phyloP scores from a whole-genome alignment of 139 green algal genomes.

The Pleodorina starrii region DNA sequence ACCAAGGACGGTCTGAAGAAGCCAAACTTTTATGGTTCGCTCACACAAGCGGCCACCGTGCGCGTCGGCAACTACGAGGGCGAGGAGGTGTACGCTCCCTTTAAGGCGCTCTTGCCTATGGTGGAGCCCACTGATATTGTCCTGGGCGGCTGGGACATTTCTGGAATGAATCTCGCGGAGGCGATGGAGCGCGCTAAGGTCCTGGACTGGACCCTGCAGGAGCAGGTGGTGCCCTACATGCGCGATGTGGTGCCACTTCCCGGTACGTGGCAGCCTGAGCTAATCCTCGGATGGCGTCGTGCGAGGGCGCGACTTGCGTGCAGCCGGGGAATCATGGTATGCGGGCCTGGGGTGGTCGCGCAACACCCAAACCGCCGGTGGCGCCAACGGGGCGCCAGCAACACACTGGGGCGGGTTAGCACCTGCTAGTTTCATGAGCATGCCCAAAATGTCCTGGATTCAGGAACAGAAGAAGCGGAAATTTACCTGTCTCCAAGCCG shows the following conservation, averaged over 20 bases:
- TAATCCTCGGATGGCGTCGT: too few relatives aligned
- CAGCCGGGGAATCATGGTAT: too few relatives aligned
- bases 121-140: constrained; percentile 97
- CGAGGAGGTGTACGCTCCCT: constrained; percentile 95
- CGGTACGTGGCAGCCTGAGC: constrained; percentile 51
- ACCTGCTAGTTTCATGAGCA: too few relatives aligned
- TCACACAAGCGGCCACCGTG: constrained; percentile 96
- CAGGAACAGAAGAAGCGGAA: too few relatives aligned
- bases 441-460: too few relatives aligned
- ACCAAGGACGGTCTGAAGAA: constrained; percentile 97
- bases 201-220: constrained; percentile 97
- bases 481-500: too few relatives aligned
- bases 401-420: too few relatives aligned
- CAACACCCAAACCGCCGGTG: too few relatives aligned
- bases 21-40: constrained; percentile 98
- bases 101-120: constrained; percentile 93
- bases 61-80: constrained; percentile 95
- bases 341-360: too few relatives aligned
- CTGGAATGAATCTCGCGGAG: constrained; percentile 92
- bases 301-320: too few relatives aligned
- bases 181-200: constrained; percentile 92
- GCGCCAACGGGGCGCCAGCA: too few relatives aligned
- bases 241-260: constrained; percentile 92
- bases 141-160: constrained; percentile 99
- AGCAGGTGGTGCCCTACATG: constrained; percentile 97